Conservation (phyloP, 495 filamentous ascomycete genomes). For the Hypoxylon lenormandii region DNA sequence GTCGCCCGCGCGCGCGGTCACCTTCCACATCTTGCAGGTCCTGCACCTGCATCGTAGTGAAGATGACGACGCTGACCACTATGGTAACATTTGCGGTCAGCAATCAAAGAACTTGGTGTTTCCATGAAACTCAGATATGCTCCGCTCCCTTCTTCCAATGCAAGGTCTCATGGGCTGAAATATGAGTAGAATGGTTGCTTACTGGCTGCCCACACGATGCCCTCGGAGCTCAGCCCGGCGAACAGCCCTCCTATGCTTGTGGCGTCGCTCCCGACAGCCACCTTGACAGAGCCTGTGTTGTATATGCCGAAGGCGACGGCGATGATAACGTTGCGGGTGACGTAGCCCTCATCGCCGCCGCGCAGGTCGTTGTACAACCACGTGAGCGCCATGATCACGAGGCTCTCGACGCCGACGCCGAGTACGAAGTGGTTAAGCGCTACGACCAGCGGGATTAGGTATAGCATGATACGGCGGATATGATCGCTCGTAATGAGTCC, state of each 20-base stretch:
- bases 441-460: constrained; percentile 53
- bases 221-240: too few relatives aligned
- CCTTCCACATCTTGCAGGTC: constrained; percentile 9
- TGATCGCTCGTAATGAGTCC: constrained; percentile 55
- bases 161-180: too few relatives aligned
- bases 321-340: constrained; percentile 62
- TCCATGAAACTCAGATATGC: too few relatives aligned
- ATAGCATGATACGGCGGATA: constrained; percentile 54
- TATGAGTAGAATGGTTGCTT: too few relatives aligned
- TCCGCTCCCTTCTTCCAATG: too few relatives aligned
- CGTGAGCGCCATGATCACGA: constrained; percentile 55
- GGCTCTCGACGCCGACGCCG: constrained; percentile 52
- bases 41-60: constrained; percentile 48
- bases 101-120: too few relatives aligned
- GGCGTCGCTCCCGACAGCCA: constrained; percentile 28
- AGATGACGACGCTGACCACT: constrained; percentile 55
- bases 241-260: too few relatives aligned
- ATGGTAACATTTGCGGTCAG: too few relatives aligned
- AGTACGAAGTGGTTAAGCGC: constrained; percentile 47
- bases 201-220: too few relatives aligned
- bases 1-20: constrained; percentile 58
- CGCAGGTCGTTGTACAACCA: constrained; percentile 69
- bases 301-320: constrained; percentile 56
- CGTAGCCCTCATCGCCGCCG: constrained; percentile 56
- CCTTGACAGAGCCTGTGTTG: constrained; percentile 49